Base-by-base conservation (phyloP, 2,329 filamentous ascomycete species). In the Colletotrichum somersetense region DNA sequence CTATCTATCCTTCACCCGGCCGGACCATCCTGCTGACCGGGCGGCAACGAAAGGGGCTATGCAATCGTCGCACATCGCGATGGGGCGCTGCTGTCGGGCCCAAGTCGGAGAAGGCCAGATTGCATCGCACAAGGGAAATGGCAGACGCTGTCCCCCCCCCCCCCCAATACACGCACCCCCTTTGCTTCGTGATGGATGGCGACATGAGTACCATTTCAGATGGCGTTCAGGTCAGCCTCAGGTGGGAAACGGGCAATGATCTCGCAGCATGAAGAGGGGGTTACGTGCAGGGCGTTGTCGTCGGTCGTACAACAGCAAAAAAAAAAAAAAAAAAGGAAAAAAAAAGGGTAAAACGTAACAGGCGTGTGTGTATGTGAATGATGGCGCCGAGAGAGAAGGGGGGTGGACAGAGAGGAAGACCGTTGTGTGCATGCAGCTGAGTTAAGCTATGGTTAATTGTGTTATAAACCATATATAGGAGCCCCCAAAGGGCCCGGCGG, bases 161-260 rank as follows among this genome's bases (percentile, higher is more conserved):
- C 2, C 20, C 20, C 44, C 4, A n/a, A n/a, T 4, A 12, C 20
- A 48, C 20, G 12, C n/a, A 48, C 5, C 66, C 16, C 6, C 23
- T 18, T 30, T 30, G 50, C 26, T 8, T 53, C 46, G 33, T 26
- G 50, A 30, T 14, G 16, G 23, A 53, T 18, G 8, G 26, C 26
- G 42, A 26, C 26, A 44, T 48, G 23, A 10, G 57, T 33, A 18
- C 8, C 20, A 30, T 52, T 66, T 16, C 11, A 48, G 26, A 56
- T 35, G 48, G 35, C 30, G 55, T 56, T 67, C 63, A 67, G 63
- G 63, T 71, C 63, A 56, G 38, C 35, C 26, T 67, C 62, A 46
- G 48, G 57, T 52, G 40, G 38, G 63, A 35, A n/a, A 63, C 55
- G 23, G 23, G 63, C 48, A 62, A 35, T 42, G 56, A 48, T 55